Evolutionary conservation across 1,284 basidiomycete species (phyloP).

Genomic region (Anthracocystis setariae): DNA sequence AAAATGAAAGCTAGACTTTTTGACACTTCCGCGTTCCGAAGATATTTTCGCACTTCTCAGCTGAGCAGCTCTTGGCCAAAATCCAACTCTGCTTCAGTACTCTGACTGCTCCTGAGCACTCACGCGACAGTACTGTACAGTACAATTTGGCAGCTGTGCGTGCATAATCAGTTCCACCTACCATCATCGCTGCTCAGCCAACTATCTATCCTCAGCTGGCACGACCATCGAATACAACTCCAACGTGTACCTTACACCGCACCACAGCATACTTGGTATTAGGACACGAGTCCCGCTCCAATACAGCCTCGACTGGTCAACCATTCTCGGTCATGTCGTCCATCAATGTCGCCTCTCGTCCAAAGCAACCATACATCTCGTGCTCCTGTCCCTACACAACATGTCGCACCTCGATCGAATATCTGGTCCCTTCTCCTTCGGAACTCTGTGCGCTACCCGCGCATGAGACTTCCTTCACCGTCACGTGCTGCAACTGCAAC

Average conservation of each 20-base stretch:
- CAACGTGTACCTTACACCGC: too few relatives aligned
- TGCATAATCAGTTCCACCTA: neutral
- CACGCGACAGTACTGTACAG: constrained; percentile 24
- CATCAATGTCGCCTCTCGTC: constrained; percentile 52
- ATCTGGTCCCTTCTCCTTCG: constrained; percentile 46
- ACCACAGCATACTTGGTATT: neutral
- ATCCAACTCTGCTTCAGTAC: too few relatives aligned
- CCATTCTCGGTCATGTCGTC: constrained; percentile 23
- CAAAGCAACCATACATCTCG: constrained; percentile 56
- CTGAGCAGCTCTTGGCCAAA: too few relatives aligned
- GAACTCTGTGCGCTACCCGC: constrained; percentile 45
- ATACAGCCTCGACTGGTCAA: neutral
- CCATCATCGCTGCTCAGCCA: neutral
- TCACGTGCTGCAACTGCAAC: constrained; percentile 60
- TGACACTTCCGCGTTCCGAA: constrained; percentile 40
- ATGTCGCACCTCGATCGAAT: constrained; percentile 63
- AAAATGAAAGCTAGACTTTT: neutral
- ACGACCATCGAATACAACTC: too few relatives aligned
- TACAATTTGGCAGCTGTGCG: neutral
- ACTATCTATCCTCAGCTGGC: neutral
- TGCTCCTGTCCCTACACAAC: constrained; percentile 62
- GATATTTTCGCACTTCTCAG: too few relatives aligned
- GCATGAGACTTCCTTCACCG: constrained; percentile 60
- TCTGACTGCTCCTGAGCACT: constrained; percentile 5
- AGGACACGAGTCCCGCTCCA: neutral